Evolutionary conservation across 73 alveolate species (phyloP).

Genomic region (Uronychia binucleata): DNA sequence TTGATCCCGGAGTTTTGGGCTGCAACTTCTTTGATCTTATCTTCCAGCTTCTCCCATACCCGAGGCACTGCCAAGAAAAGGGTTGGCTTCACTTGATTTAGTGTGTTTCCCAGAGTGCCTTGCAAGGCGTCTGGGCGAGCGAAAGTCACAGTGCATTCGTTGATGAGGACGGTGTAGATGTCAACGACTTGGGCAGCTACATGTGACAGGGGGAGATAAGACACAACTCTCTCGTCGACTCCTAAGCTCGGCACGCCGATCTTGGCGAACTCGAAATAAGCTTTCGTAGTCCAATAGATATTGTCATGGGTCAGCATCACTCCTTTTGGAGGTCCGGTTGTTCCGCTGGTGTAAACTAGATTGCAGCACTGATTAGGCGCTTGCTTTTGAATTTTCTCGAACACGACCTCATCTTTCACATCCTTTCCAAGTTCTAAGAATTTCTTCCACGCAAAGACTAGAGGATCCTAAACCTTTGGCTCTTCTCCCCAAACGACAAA

Average conservation of each 20-base stretch:
- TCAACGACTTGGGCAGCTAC: conserved; percentile 59
- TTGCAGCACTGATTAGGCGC: conserved; percentile 50
- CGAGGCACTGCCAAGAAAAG: conserved; percentile 66
- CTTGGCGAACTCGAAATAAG: neutral
- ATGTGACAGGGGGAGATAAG: conserved; percentile 70
- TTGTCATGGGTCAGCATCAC: conserved; percentile 67
- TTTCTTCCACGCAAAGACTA: conserved; percentile 31
- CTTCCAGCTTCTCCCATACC: conserved; percentile 72
- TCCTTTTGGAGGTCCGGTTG: conserved; percentile 75
- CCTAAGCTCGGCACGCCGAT: neutral
- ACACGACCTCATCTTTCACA: conserved; percentile 36
- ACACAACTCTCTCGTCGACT: conserved; percentile 51
- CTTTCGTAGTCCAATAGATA: conserved; percentile 17
- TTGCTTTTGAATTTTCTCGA: conserved; percentile 42
- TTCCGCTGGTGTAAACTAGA: conserved; percentile 69
- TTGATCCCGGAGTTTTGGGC: conserved; percentile 23
- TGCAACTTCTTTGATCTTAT: conserved; percentile 45
- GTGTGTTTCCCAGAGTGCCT: conserved; percentile 44
- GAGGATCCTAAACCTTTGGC: conserved; percentile 15
- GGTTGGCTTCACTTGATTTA: conserved; percentile 63
- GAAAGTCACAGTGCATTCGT: conserved; percentile 27
- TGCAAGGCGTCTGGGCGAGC: conserved; percentile 68
- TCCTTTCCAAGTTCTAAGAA: conserved; percentile 31
- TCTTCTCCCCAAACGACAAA: conserved; percentile 28
- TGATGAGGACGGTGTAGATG: conserved; percentile 5